These are phyloP conservation scores for Zymoseptoria ardabiliae DNA, from an alignment of 2,329 filamentous ascomycete species.

Conservation along the genomic window DNA sequence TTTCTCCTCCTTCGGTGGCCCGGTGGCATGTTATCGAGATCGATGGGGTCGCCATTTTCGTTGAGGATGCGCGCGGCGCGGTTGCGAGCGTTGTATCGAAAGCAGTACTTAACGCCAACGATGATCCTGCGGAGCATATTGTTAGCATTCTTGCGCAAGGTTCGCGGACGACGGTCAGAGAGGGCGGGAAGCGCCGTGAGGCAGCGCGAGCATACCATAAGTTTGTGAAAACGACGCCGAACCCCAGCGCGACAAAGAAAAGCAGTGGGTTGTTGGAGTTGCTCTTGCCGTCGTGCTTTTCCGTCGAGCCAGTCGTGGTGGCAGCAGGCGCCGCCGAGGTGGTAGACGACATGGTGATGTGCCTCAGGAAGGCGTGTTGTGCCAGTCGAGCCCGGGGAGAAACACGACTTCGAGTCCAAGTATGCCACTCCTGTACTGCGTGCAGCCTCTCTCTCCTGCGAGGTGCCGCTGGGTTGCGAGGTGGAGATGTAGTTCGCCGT, in stretches of 20 bases:
- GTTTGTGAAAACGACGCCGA: slow-evolving; percentile 97
- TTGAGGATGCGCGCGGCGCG: slow-evolving; percentile 68
- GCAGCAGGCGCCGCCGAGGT: slow-evolving; percentile 1
- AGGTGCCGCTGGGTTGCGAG: neutral
- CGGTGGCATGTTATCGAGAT: slow-evolving; percentile 74
- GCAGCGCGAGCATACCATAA: slow-evolving; percentile 64
- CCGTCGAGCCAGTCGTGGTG: slow-evolving; percentile 3
- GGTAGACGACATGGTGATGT: slow-evolving; percentile 1
- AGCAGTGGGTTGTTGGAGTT: slow-evolving; percentile 61
- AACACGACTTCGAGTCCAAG: neutral
- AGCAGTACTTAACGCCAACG: slow-evolving; percentile 98
- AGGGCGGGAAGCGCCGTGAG: neutral
- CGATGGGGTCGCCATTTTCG: slow-evolving; percentile 76
- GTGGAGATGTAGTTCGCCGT: neutral
- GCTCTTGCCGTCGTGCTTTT: slow-evolving; percentile 6
- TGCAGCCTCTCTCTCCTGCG: neutral
- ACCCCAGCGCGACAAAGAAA: slow-evolving; percentile 93
- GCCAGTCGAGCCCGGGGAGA: neutral
- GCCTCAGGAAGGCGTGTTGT: neutral
- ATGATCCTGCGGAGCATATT: slow-evolving; percentile 67
- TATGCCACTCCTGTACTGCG: neutral
- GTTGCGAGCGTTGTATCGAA: slow-evolving; percentile 93
- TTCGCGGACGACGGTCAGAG: neutral
- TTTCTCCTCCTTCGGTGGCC: slow-evolving; percentile 71
- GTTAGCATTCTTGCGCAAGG: slow-evolving; percentile 12